These are phyloP conservation scores for Verticillium nonalfalfae DNA, from an alignment of 2,329 filamentous ascomycete genomes.

Conservation along the genomic window DNA sequence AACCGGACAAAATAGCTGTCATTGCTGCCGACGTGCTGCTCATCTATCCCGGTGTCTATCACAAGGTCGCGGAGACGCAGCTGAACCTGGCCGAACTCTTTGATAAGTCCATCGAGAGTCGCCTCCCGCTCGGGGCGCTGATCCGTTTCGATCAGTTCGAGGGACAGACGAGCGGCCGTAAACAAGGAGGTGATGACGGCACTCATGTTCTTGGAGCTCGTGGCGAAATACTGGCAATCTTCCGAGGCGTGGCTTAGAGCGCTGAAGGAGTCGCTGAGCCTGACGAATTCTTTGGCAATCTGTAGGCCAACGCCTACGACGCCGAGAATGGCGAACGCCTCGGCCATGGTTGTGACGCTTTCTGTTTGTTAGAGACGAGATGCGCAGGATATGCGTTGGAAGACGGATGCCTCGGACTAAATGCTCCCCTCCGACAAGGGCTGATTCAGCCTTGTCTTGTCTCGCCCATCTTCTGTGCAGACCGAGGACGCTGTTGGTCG, in stretches of 20 bases:
- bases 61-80: neutral
- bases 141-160: neutral
- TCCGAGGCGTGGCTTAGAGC: neutral
- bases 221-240: neutral
- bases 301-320: neutral
- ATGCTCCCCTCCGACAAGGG: neutral
- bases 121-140: neutral
- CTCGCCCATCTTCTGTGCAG: neutral
- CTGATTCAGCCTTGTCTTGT: neutral
- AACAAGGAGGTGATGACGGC: neutral
- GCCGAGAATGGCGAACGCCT: neutral
- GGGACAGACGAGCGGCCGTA: neutral
- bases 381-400: neutral
- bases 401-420: neutral
- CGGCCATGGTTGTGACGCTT: neutral
- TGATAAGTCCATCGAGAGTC: neutral
- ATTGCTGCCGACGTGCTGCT: neutral
- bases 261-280: neutral
- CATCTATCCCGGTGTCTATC: neutral
- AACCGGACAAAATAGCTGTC: neutral
- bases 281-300: neutral
- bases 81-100: neutral
- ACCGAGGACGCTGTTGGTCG: neutral
- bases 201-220: neutral
- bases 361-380: too few species aligned